Evolutionary conservation across 495 filamentous ascomycete genomes (phyloP), one percentile per base, ranked within the genome.

Genomic region (Daldinia decipiens): DNA sequence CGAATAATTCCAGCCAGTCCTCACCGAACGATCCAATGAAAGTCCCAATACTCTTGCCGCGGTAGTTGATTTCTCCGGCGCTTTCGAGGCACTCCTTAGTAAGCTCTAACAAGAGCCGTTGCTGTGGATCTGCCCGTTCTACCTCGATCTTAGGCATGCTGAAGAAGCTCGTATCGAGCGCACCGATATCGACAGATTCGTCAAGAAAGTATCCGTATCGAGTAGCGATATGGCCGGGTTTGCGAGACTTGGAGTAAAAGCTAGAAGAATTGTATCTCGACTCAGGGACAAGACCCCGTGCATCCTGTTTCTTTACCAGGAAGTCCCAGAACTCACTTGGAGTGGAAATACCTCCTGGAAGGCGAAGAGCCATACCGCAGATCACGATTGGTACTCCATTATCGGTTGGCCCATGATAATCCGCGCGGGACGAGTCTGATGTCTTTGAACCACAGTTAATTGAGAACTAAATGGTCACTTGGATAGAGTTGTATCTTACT

Each of bases 101-200:
- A 1, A 88, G 81, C 62, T 89, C 85, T 1, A 89, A 72, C 0
- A 89, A 54, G 5, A 81, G 52, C 0, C 84, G 67, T 53, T 88
- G 85, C 52, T 88, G 83, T 0, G 87, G 87, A 59, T 89, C 87
- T 15, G 83, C 68, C 0, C 55, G 40, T 31, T 76, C 80, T 0
- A 79, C 71, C 54, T 89, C 86, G 0, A 29, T 50, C n/a, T 72
- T 68, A 1, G 76, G 77, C 62, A 87, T 79, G 2, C 71, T 71
- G 54, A 81, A 85, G 68, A 88, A 68, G 0, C 70, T 73, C 0
- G 77, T 67, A 54, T 80, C 79, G 21, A 79, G 66, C 15, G 65
- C 51, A 8, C 59, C 54, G 7, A 79, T 57, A 32, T 78, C 75
- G 4, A 74, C 68, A 13, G 43, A 47, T 21, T 78, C 66, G 19